A percentile compares a stretch with the other conserved stretches of the same genome.
phyloP scores from a whole-genome alignment of 805 yeast genomes.

The Brettanomyces nanus region DNA sequence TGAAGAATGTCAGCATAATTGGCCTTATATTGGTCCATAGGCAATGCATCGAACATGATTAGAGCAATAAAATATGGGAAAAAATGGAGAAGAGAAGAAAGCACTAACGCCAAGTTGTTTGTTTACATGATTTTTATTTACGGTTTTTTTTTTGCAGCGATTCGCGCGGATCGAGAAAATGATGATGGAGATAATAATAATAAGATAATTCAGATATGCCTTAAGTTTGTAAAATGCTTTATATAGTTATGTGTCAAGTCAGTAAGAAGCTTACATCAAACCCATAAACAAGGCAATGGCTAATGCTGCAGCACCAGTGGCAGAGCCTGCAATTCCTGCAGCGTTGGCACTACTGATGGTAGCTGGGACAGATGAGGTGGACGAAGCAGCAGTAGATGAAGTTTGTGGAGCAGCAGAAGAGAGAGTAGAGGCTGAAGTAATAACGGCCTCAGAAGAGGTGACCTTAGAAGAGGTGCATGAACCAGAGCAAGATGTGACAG shows the following conservation, averaged over 20 bases:
- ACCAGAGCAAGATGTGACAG: conserved; percentile 12
- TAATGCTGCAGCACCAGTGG: conserved; percentile 20
- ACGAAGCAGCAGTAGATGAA: conserved; percentile 6
- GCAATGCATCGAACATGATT: conserved; percentile 22
- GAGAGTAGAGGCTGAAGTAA: conserved; percentile 11
- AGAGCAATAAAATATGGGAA: not conserved
- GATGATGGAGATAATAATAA: too few species aligned
- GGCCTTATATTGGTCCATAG: conserved; percentile 20
- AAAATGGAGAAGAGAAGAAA: too few species aligned
- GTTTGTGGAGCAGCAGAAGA: conserved; percentile 23
- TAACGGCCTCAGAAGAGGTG: conserved; percentile 2
- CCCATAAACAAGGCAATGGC: conserved; percentile 19
- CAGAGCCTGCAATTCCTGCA: conserved; percentile 11
- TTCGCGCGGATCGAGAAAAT: too few species aligned
- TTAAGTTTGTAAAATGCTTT: too few species aligned
- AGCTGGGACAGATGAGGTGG: conserved; percentile 11
- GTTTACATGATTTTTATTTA: too few species aligned
- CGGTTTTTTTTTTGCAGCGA: too few species aligned
- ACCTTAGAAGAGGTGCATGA: conserved; percentile 4
- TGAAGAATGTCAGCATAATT: conserved; percentile 21
- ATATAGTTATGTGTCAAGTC: too few species aligned
- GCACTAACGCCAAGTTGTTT: too few species aligned
- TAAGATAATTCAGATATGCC: too few species aligned
- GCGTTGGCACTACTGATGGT: conserved; percentile 5
- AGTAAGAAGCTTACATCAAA: conserved; percentile 13